phyloP scores from a whole-genome alignment of 140 eudicot genomes.

The Cichorium intybus region DNA sequence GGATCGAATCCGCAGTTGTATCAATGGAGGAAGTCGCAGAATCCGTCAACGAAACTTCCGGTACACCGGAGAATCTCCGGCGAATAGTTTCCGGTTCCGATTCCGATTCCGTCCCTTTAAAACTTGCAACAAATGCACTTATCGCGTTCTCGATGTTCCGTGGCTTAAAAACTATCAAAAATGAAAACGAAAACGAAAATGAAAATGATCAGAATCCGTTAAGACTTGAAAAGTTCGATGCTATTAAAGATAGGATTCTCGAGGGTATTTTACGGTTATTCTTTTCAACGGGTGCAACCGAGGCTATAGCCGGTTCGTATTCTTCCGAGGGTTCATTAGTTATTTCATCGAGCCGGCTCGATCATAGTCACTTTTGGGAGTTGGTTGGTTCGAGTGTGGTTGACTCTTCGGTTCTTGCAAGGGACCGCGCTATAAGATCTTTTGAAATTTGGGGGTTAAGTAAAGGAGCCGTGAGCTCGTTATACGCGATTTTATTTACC shows the following conservation, averaged over 20 bases:
- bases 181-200: constrained; percentile 27
- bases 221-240: constrained; percentile 56
- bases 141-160: constrained; percentile 55
- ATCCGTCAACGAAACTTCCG: constrained; percentile 55
- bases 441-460: constrained; percentile 92
- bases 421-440: constrained; percentile 73
- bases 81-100: constrained; percentile 33
- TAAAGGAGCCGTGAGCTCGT: constrained; percentile 78
- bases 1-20: constrained; percentile 85
- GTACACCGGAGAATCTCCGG: constrained; percentile 43
- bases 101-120: constrained; percentile 35
- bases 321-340: constrained; percentile 52
- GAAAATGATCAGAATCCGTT: constrained; percentile 36
- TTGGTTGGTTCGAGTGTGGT: constrained; percentile 59
- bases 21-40: constrained; percentile 86
- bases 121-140: constrained; percentile 66
- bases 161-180: constrained; percentile 26
- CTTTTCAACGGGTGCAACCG: constrained; percentile 78
- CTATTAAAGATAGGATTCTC: constrained; percentile 52
- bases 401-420: constrained; percentile 66
- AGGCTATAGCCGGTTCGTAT: constrained; percentile 61
- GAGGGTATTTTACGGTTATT: constrained; percentile 86
- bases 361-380: constrained; percentile 73
- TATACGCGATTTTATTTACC: constrained; percentile 79
- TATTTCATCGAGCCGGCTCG: constrained; percentile 50